Evolutionary conservation across 1,284 basidiomycete genomes (phyloP), one percentile per base, ranked within the genome.

Genomic region (Ganoderma multipileum): DNA sequence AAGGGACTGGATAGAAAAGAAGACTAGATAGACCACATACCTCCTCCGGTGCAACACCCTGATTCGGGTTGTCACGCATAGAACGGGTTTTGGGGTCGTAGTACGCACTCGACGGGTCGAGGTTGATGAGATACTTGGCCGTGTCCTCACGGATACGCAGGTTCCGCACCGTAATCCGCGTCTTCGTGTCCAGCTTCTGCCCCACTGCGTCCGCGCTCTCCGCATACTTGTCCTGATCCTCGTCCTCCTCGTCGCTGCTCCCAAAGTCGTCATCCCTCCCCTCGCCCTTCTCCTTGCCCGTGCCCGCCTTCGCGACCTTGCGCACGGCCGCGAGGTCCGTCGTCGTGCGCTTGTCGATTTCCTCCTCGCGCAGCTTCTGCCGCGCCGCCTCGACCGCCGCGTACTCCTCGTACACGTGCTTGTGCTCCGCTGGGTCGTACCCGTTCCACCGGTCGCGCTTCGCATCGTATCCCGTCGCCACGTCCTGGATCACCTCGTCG

Each of bases 11-110:
- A 41, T 11, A 38, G n/a, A 50, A 18, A 61, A 5, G 26, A 42
- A 20, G 30, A 60, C n/a, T 59, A 58, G 28, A 70, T 44, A 28
- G 16, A 64, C 65, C 61, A 76, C 91, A 69, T 77, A 95, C 93
- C 78, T 99, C 97, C 81, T 98, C 96, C 14, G 94, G 85, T 2
- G 89, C 83, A 41, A 95, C 83, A 73, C 91, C 89, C 74, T 89
- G 89, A 18, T 91, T 76, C 0, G 98, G 97, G 47, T 97, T 97
- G 77, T 99, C 97, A 80, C 98, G 94, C 98, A 99, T 99, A 3
- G 97, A 98, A 73, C 98, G 92, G 33, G 98, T 99, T 85, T 99
- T 99, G 61, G 98, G 98, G 78, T 99, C 98, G 79, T 99, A 99
- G 84, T 99, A 98, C 14, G 98, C 97, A 75, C 95, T 97, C 1